These are phyloP conservation scores for Rosa hybrid DNA, from an alignment of 331 rosid species.

Conservation along the genomic window DNA sequence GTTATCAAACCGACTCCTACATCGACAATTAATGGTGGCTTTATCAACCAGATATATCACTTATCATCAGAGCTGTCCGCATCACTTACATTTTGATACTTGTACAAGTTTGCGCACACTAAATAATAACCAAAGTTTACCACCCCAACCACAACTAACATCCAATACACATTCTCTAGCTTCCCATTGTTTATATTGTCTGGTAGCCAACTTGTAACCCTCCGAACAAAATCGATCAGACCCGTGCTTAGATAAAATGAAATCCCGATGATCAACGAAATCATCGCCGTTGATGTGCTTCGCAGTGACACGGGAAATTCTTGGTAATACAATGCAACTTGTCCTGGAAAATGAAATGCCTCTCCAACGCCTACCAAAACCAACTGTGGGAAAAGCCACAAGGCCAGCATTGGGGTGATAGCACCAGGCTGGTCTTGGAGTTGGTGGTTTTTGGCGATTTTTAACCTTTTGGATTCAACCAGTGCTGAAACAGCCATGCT, in stretches of 20 bases:
- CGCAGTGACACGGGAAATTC: slow-evolving; percentile 51
- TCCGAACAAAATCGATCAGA: slow-evolving; percentile 38
- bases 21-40: neutral
- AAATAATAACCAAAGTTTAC: slow-evolving; percentile 33
- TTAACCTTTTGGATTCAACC: slow-evolving; percentile 11
- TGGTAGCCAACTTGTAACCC: slow-evolving; percentile 53
- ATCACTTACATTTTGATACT: slow-evolving; percentile 21
- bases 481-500: slow-evolving; percentile 49
- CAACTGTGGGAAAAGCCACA: slow-evolving; percentile 68
- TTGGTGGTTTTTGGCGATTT: neutral
- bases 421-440: neutral
- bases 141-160: slow-evolving; percentile 36
- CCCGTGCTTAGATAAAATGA: slow-evolving; percentile 44
- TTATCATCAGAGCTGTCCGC: neutral
- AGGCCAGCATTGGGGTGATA: slow-evolving; percentile 30
- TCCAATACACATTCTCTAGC: slow-evolving; percentile 58
- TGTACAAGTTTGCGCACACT: slow-evolving; percentile 22
- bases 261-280: slow-evolving; percentile 40
- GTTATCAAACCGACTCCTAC: neutral
- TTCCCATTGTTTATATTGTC: slow-evolving; percentile 57
- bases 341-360: slow-evolving; percentile 67
- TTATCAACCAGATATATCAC: neutral
- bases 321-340: slow-evolving; percentile 60
- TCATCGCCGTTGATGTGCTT: slow-evolving; percentile 60
- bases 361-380: slow-evolving; percentile 58